phyloP scores from a whole-genome alignment of 2,329 filamentous ascomycete genomes.

The Cadophora sp. region DNA sequence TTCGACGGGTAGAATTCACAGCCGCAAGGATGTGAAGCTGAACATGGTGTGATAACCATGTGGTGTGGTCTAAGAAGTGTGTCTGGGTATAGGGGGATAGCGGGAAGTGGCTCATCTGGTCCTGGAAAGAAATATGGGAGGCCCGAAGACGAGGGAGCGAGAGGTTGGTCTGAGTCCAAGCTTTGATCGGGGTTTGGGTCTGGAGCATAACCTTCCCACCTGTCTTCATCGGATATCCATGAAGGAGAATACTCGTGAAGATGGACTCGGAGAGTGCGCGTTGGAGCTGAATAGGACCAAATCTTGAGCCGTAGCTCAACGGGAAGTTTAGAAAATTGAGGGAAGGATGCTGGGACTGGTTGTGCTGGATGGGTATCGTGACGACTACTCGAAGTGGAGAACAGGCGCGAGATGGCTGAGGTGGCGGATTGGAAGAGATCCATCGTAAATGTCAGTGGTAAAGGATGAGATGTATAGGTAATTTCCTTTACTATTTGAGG shows the following conservation, averaged over 20 bases:
- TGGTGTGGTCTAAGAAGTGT: neutral
- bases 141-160: neutral
- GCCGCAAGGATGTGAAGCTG: neutral
- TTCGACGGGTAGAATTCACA: neutral
- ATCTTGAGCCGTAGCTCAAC: conserved; percentile 8
- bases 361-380: no score
- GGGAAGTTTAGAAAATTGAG: neutral
- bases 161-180: neutral
- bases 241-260: neutral
- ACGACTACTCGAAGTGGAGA: neutral
- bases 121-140: neutral
- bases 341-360: neutral
- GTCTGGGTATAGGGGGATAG: neutral
- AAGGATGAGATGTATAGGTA: no score
- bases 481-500: no score
- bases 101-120: neutral
- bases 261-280: neutral
- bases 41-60: neutral
- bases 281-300: neutral
- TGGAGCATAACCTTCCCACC: neutral
- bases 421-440: neutral
- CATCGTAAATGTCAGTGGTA: no score
- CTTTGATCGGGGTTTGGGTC: neutral
- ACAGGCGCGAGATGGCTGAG: neutral
- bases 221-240: neutral